phyloP scores from a whole-genome alignment of 2,329 filamentous ascomycete genomes.

The Fusarium luffae region DNA sequence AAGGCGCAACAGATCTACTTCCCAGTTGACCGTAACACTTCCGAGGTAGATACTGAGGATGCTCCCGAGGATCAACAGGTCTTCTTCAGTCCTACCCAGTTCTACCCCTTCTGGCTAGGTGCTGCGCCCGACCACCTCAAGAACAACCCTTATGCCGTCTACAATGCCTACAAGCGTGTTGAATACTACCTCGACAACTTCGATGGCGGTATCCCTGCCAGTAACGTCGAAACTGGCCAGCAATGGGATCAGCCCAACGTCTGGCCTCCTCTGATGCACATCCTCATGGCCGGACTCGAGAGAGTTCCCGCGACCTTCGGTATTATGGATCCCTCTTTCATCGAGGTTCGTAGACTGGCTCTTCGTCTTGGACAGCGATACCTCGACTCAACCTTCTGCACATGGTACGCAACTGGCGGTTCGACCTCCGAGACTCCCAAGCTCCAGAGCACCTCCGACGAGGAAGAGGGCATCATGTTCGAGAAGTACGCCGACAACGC shows the following conservation, averaged over 20 bases:
- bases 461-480: slow-evolving; percentile 70
- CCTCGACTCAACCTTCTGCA: slow-evolving; percentile 75
- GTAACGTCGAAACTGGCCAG: slow-evolving; percentile 69
- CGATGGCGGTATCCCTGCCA: slow-evolving; percentile 69
- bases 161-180: slow-evolving; percentile 65
- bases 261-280: slow-evolving; percentile 75
- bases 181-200: slow-evolving; percentile 62
- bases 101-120: slow-evolving; percentile 77
- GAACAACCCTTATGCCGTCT: slow-evolving; percentile 68
- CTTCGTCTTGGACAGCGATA: slow-evolving; percentile 72
- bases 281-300: slow-evolving; percentile 70
- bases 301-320: slow-evolving; percentile 69
- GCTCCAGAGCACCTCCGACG: slow-evolving; percentile 57
- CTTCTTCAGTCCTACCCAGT: slow-evolving; percentile 68
- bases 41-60: slow-evolving; percentile 45
- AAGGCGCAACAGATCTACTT: slow-evolving; percentile 65
- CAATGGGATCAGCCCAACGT: slow-evolving; percentile 79
- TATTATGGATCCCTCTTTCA: slow-evolving; percentile 63
- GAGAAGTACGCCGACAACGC: slow-evolving; percentile 74
- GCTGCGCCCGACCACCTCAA: slow-evolving; percentile 68
- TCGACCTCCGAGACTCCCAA: slow-evolving; percentile 64
- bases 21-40: slow-evolving; percentile 58
- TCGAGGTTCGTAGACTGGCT: slow-evolving; percentile 65
- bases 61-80: slow-evolving; percentile 68
- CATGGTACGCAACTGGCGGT: slow-evolving; percentile 75